phyloP scores from a whole-genome alignment of 495 filamentous ascomycete genomes.

The Neurospora tetraspora region DNA sequence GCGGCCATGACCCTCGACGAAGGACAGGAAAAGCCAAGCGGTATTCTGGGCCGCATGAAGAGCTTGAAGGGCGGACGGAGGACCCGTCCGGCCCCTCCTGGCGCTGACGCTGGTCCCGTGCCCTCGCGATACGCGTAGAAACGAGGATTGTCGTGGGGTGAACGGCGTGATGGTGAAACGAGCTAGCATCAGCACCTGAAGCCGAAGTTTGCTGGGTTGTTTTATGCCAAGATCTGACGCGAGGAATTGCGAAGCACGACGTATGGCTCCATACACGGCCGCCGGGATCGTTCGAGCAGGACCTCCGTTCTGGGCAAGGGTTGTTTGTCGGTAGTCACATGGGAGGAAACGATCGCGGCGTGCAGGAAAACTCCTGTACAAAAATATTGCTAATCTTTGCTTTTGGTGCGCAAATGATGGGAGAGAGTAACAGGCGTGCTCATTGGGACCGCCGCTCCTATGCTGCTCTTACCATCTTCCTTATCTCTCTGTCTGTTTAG shows the following conservation, averaged over 20 bases:
- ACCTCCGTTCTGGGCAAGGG: neutral
- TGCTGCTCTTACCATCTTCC: neutral
- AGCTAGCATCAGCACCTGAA: neutral
- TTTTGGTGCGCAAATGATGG: neutral
- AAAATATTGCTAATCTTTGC: neutral
- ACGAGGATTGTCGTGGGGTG: neutral
- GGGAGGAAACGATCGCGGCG: neutral
- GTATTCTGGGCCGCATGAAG: slow-evolving; percentile 80
- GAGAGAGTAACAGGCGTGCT: neutral
- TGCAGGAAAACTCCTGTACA: neutral
- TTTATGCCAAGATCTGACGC: neutral
- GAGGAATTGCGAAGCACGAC: neutral
- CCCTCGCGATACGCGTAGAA: slow-evolving; percentile 16
- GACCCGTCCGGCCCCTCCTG: slow-evolving; percentile 23
- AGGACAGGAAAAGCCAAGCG: slow-evolving; percentile 34
- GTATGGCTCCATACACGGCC: neutral
- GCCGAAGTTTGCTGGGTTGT: neutral
- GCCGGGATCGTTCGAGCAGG: neutral
- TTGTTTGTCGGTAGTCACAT: neutral
- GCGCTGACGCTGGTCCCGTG: slow-evolving; percentile 14
- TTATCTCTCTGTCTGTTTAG: neutral
- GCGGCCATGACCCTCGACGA: slow-evolving; percentile 31
- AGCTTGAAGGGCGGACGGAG: slow-evolving; percentile 59
- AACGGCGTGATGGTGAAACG: neutral
- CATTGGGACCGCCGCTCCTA: neutral